These are phyloP conservation scores for Populus ilicifolia DNA, from an alignment of 345 rosid species.

Conservation along the genomic window DNA sequence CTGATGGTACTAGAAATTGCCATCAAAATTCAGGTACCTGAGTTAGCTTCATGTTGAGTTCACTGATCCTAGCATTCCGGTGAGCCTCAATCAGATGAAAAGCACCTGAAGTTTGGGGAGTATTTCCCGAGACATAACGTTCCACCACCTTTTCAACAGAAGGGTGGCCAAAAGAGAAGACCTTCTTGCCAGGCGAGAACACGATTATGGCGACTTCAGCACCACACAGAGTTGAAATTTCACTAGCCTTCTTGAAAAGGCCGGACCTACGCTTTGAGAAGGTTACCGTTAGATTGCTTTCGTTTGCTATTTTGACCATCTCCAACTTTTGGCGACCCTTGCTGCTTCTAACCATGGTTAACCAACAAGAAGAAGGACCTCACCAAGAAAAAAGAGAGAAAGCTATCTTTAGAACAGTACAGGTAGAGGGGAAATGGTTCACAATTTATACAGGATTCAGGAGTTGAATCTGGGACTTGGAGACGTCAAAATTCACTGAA, in stretches of 20 bases:
- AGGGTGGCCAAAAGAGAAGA: constrained; percentile 28
- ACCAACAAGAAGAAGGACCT: neutral
- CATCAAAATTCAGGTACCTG: constrained; percentile 10
- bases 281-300: constrained; percentile 25
- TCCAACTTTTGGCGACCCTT: constrained; percentile 18
- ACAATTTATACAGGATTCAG: constrained; percentile 9
- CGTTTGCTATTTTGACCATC: constrained; percentile 18
- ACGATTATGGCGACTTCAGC: constrained; percentile 19
- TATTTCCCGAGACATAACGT: constrained; percentile 18
- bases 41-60: constrained; percentile 38
- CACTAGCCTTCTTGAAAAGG: constrained; percentile 31
- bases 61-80: constrained; percentile 32
- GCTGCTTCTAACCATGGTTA: constrained; percentile 10
- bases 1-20: neutral
- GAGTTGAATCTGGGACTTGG: neutral
- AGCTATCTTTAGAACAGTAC: neutral
- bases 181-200: constrained; percentile 25
- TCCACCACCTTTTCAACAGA: constrained; percentile 11
- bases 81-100: constrained; percentile 40
- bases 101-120: constrained; percentile 17
- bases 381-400: neutral
- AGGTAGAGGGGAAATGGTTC: neutral
- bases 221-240: constrained; percentile 26
- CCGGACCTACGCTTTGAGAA: constrained; percentile 25
- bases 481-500: neutral